A percentile compares a stretch with the other conserved stretches of the same genome.
Evolutionary conservation across 129 eudicot species (phyloP).

Genomic region (Flaveria linearis): DNA sequence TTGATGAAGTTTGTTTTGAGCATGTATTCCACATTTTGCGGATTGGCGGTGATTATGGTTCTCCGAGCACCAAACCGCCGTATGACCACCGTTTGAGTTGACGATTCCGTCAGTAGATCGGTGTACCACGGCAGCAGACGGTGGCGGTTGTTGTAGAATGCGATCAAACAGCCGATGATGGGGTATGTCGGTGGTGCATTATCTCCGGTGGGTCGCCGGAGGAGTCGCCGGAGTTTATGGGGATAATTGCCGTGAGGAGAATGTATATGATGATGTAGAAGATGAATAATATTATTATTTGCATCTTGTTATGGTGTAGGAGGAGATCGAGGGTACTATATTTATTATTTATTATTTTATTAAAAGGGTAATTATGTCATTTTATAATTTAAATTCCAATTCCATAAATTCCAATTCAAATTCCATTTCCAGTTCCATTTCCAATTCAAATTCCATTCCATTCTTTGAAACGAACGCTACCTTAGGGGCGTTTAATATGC

Average conservation of each 20-base stretch:
- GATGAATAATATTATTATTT: background rate
- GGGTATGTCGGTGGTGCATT: conserved; percentile 40
- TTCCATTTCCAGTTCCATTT: no score
- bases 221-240: conserved; percentile 17
- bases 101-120: conserved; percentile 40
- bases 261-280: conserved; percentile 1
- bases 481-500: no score
- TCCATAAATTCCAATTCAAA: no score
- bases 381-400: no score
- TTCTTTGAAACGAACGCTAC: no score
- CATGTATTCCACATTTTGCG: conserved; percentile 49
- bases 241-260: conserved; percentile 6
- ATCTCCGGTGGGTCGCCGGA: background rate
- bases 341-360: no score
- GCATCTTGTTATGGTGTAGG: conserved; percentile 15
- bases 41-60: conserved; percentile 52
- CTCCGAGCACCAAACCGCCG: conserved; percentile 40
- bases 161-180: conserved; percentile 43
- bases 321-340: background rate
- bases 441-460: no score
- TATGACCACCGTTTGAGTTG: conserved; percentile 41
- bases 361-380: no score
- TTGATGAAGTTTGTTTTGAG: no score
- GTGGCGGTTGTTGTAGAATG: conserved; percentile 46
- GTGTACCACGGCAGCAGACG: conserved; percentile 61